Evolutionary conservation across 345 rosid genomes (phyloP), one percentile per base, ranked within the genome.

Genomic region (Murraya paniculata): DNA sequence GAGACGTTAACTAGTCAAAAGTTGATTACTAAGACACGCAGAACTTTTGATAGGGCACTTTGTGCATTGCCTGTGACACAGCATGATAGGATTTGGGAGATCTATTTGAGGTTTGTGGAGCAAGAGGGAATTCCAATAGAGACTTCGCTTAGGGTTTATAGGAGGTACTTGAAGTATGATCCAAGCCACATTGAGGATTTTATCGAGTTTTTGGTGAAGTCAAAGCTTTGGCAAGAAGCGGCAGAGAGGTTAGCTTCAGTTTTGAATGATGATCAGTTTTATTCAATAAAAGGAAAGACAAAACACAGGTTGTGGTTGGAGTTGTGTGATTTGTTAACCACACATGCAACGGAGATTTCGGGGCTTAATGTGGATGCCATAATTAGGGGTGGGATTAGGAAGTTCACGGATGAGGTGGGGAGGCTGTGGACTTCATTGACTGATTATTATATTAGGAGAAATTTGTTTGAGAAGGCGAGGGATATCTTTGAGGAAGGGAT

Each of bases 401-500:
- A 91, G 89, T 94, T 91, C 76, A 92, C 97, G 0, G 92, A 96
- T 73, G 99, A 96, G 86, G 98, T 94, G 21, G 98, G 99, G 25
- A 88, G 91, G 87, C 74, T 94, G 75, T 96, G 98, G 98, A 96
- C 99, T 4, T 94, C 98, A 0, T 93, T 94, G 59, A 97, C 99
- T 5, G 99, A 96, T 87, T 96, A 94, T 80, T 96, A 94, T 64
- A 96, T 96, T 28, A 81, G 98, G 88, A 92, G 98, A 83, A 82
- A 85, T 9, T 84, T 94, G 84, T 88, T 89, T 27, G 98, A 96
- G 91, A 96, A 96, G 85, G 95, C 98, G 0, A 88, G 97, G 83
- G 99, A 96, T 86, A 71, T 94, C 16, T 91, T 91, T 83, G 99
- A 94, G 88, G 98, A 96, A 83, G 99, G 99, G 21, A 96, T 96